These are phyloP conservation scores for Cynanchum wilfordii DNA, from an alignment of 257 asterid species.

Conservation along the genomic window DNA sequence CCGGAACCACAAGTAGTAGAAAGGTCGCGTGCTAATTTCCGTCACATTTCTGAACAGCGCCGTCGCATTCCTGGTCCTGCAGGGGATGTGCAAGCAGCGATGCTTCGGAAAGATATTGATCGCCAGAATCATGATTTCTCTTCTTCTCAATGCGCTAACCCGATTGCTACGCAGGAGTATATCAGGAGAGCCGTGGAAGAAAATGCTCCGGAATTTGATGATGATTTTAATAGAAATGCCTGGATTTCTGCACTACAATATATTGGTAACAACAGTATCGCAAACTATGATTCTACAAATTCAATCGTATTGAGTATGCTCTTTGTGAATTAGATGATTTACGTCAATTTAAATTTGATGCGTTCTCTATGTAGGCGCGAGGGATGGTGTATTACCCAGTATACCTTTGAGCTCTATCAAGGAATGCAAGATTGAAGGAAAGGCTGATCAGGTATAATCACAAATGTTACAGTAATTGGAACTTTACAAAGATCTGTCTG, in stretches of 20 bases:
- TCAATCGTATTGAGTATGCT: not conserved
- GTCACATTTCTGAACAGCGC: constrained; percentile 21
- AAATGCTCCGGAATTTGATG: constrained; percentile 54
- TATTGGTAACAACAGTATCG: constrained; percentile 38
- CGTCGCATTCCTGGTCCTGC: constrained; percentile 80
- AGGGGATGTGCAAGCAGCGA: constrained; percentile 67
- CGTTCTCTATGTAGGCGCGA: constrained; percentile 34
- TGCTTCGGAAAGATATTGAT: constrained; percentile 45
- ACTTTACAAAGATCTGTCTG: not conserved
- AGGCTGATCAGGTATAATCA: constrained; percentile 50
- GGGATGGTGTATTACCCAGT: constrained; percentile 40
- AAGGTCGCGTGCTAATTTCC: constrained; percentile 4
- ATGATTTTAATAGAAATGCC: constrained; percentile 50
- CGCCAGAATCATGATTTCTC: constrained; percentile 24
- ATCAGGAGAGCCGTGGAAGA: constrained; percentile 67
- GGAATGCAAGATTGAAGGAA: constrained; percentile 39
- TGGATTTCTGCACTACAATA: constrained; percentile 74
- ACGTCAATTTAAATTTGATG: constrained; percentile 7
- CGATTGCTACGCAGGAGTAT: constrained; percentile 64
- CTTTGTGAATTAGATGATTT: not conserved
- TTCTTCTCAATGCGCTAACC: constrained; percentile 12
- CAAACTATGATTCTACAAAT: not conserved
- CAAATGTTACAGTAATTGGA: not conserved
- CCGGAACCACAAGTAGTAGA: constrained; percentile 6
- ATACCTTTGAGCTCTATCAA: constrained; percentile 62